These are phyloP conservation scores for Davidsoniella neocaledoniae DNA, from an alignment of 2,329 filamentous ascomycete species.

Conservation along the genomic window DNA sequence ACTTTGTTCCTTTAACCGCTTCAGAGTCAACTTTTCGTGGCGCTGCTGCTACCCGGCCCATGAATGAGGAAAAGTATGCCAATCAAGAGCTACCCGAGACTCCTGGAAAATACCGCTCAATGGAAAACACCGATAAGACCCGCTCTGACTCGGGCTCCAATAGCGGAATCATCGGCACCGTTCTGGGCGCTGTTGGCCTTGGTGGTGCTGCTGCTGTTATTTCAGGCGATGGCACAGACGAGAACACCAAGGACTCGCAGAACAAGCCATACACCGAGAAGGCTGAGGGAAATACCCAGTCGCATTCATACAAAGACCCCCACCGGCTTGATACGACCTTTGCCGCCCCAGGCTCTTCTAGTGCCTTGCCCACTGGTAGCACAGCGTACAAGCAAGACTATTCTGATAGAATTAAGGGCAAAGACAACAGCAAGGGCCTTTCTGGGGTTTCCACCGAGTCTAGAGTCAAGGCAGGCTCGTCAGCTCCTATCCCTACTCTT, in stretches of 20 bases:
- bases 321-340: background rate
- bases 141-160: background rate
- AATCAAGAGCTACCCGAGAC: background rate
- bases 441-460: background rate
- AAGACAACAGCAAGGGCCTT: background rate
- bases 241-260: background rate
- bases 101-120: background rate
- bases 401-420: background rate
- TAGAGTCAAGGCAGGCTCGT: background rate
- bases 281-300: background rate
- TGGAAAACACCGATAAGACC: background rate
- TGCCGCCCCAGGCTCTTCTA: background rate
- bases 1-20: background rate
- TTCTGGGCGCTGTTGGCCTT: slow-evolving; percentile 10
- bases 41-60: background rate
- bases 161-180: slow-evolving; percentile 3
- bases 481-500: background rate
- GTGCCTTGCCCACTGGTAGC: too few species aligned
- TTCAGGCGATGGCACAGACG: background rate
- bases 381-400: background rate
- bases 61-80: background rate
- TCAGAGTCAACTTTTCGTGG: background rate
- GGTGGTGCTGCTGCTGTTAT: slow-evolving; percentile 8
- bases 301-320: background rate
- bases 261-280: background rate